phyloP scores from a whole-genome alignment of 169 alveolate genomes.

The Toxoplasma gondii region DNA sequence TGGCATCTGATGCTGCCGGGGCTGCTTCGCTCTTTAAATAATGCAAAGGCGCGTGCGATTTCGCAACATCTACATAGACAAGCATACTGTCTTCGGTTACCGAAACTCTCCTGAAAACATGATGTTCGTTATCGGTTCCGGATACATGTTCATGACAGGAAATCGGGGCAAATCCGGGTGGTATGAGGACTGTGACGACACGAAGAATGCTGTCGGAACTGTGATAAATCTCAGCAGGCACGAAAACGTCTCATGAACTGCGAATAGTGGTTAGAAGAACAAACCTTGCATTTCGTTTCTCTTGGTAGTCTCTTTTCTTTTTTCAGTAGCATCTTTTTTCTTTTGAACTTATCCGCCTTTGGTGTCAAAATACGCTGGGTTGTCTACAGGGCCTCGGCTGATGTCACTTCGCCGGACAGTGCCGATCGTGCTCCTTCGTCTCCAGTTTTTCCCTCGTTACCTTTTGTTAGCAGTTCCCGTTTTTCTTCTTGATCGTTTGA shows the following conservation, averaged over 20 bases:
- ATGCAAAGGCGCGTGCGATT: not conserved
- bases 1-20: constrained; percentile 13
- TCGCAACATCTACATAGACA: not conserved
- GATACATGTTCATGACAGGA: not conserved
- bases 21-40: not conserved
- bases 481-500: too few relatives aligned
- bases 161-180: not conserved
- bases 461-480: too few relatives aligned
- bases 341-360: too few relatives aligned
- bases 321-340: not conserved
- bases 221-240: not conserved
- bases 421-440: too few relatives aligned
- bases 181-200: not conserved
- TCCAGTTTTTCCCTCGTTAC: too few relatives aligned
- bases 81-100: not conserved
- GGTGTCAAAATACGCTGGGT: not conserved
- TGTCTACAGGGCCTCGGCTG: not conserved
- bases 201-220: not conserved
- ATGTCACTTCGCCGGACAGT: not conserved
- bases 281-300: not conserved
- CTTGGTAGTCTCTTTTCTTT: not conserved
- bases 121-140: not conserved
- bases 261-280: not conserved
- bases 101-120: not conserved
- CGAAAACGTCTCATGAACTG: not conserved